A percentile compares a stretch with the other conserved stretches of the same genome.
phyloP scores from a whole-genome alignment of 83 land plant genomes.

The Picea abies region DNA sequence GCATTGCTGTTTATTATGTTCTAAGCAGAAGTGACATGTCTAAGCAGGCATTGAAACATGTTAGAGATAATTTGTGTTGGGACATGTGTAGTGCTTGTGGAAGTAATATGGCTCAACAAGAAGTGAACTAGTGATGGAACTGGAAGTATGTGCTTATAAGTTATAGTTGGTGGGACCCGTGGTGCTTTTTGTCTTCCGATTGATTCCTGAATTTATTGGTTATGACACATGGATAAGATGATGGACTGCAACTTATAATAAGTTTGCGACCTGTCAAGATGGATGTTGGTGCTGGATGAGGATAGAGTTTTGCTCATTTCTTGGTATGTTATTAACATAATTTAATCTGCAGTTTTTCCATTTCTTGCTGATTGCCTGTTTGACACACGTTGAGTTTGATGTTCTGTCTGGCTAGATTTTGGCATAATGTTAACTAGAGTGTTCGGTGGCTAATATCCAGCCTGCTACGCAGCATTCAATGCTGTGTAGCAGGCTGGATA shows the following conservation, averaged over 20 bases:
- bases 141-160: background rate
- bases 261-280: background rate
- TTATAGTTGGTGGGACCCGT: background rate
- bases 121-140: background rate
- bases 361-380: too few species aligned
- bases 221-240: background rate
- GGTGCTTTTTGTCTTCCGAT: background rate
- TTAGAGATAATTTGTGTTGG: background rate
- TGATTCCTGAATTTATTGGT: background rate
- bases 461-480: too few species aligned
- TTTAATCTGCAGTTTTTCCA: background rate
- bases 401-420: background rate
- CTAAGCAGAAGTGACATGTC: background rate
- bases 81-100: background rate
- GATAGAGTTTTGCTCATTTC: background rate
- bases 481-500: too few species aligned
- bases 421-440: background rate
- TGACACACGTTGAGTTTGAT: background rate
- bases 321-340: background rate
- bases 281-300: background rate
- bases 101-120: background rate
- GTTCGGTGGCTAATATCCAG: too few species aligned
- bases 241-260: background rate
- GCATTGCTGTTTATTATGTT: background rate
- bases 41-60: background rate